Base-by-base conservation (phyloP, 2,329 filamentous ascomycete genomes). In the Colletotrichum eremochloae region DNA sequence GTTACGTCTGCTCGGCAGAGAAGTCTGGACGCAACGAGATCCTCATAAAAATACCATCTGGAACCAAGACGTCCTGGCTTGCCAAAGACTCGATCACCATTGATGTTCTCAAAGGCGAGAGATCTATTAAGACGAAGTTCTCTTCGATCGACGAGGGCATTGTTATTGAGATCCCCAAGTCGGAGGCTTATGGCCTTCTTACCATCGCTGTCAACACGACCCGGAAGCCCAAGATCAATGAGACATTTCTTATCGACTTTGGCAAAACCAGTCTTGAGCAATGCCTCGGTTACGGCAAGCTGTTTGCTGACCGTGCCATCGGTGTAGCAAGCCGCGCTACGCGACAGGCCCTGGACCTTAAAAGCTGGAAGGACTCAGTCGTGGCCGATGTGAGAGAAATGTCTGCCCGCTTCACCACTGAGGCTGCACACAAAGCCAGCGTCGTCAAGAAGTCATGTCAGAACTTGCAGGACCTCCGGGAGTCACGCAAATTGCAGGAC, bases 181-280 rank as follows among this genome's bases (percentile, higher is more conserved):
- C 84, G 36, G 89, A 92, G 72, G 87, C 89, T 7, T 81, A 89
- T 72, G 90, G 90, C 42, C 79, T 88, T 48, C 79, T 92, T 63
- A 88, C 88, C 65, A 83, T 92, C 56, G 86, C 87, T 2, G 84
- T 92, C 46, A 83, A 86, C 67, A 90, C 90, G 1, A 88, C 84
- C 18, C 88, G 85, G 67, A 88, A 87, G 73, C 90, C 90, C 33
- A 88, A 86, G 78, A 84, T 91, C 74, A 88, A 88, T 76, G 89
- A 91, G 80, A 87, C 86, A 0, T 89, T 91, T 78, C 85, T 86
- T 50, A 81, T 92, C 40, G 86, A 91, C 77, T 90, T 92, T 78
- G 88, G 89, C 58, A 86, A 81, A 77, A 81, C 84, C 31, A 79
- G 84, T 20, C 78, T 88, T 53, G 82, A 81, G 15, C 83, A 84